Evolutionary conservation across 176 grass and related monocot species (phyloP), one percentile per base, ranked within the genome.

Genomic region (Carex kokanica): DNA sequence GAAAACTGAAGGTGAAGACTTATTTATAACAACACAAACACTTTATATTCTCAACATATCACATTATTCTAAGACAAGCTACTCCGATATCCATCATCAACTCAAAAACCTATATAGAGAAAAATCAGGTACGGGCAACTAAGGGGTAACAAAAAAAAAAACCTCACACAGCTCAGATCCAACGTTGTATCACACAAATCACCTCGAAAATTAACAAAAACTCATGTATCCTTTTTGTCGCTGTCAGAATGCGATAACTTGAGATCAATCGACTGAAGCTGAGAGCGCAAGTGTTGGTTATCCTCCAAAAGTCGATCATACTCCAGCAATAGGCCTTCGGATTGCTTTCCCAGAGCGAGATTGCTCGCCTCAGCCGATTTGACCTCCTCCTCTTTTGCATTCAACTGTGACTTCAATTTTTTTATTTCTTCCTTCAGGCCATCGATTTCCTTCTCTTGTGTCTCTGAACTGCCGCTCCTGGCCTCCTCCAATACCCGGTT

Each of bases 221-320:
- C 63, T 82, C 56, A 82, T 27, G 80, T 45, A 65, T 62, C 13
- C 65, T 94, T 91, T 74, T 94, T 97, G 86, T 91, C 91, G 68
- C 58, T 81, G 68, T 89, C 89, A 78, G 91, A 92, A 79, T 88
- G 86, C 4, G 94, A 97, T 8, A 83, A 62, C 74, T 12, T 73
- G 24, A 25, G 74, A 62, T 97, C 90, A 20, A 94, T 59, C 32
- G 84, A 89, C 69, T 97, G 91, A 71, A 97, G 74, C 47, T 90
- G 87, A 27, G 79, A 80, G 65, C 74, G 87, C 38, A 97, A 83
- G 63, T 90, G 84, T 57, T 87, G 67, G 8, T 97, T 97, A 78
- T 97, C 94, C n/a, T 90, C 82, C 65, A 87, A 90, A 9, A 97
- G 82, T 53, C 91, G 89, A 21, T 97, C 94, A 52, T 97, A 93